Percentiles rank a stretch among this genome's conserved stretches.
Evolutionary conservation across 2,329 filamentous ascomycete genomes (phyloP).

Genomic region (Clonostachys byssicola): DNA sequence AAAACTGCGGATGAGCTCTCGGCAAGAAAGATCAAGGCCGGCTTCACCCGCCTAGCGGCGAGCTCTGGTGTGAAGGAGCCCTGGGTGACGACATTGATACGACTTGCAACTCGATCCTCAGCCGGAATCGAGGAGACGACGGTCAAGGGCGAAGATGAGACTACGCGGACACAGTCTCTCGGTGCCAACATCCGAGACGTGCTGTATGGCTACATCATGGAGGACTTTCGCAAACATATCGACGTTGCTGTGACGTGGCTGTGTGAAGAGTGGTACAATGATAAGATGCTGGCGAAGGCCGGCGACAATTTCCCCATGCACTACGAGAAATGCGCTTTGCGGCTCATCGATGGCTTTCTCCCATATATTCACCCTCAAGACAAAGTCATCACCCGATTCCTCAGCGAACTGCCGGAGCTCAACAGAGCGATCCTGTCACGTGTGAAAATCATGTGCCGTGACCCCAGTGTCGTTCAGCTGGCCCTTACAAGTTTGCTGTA

Average conservation of each 20-base stretch:
- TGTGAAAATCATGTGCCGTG: slow-evolving; percentile 63
- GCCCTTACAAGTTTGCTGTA: slow-evolving; percentile 63
- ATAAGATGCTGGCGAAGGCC: slow-evolving; percentile 48
- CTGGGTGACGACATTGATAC: slow-evolving; percentile 84
- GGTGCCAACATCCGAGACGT: slow-evolving; percentile 72
- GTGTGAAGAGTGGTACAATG: slow-evolving; percentile 97
- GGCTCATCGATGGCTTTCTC: slow-evolving; percentile 82
- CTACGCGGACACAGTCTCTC: slow-evolving; percentile 37
- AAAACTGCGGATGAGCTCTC: slow-evolving; percentile 65
- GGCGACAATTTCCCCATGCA: slow-evolving; percentile 49
- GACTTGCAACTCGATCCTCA: slow-evolving; percentile 76
- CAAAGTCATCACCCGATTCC: slow-evolving; percentile 82
- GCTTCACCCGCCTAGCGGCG: slow-evolving; percentile 80
- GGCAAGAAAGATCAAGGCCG: slow-evolving; percentile 57
- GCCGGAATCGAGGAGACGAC: slow-evolving; percentile 60
- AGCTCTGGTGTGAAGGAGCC: slow-evolving; percentile 82
- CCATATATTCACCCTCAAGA: slow-evolving; percentile 90
- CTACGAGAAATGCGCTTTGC: slow-evolving; percentile 76
- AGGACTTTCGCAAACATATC: slow-evolving; percentile 86
- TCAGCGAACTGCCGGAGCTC: slow-evolving; percentile 86
- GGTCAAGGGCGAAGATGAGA: slow-evolving; percentile 54
- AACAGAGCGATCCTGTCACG: slow-evolving; percentile 67
- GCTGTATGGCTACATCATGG: slow-evolving; percentile 81
- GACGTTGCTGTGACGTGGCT: slow-evolving; percentile 91
- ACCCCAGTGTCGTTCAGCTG: slow-evolving; percentile 60